phyloP scores from a whole-genome alignment of 2,329 filamentous ascomycete genomes.

The Fonsecaea nubica region DNA sequence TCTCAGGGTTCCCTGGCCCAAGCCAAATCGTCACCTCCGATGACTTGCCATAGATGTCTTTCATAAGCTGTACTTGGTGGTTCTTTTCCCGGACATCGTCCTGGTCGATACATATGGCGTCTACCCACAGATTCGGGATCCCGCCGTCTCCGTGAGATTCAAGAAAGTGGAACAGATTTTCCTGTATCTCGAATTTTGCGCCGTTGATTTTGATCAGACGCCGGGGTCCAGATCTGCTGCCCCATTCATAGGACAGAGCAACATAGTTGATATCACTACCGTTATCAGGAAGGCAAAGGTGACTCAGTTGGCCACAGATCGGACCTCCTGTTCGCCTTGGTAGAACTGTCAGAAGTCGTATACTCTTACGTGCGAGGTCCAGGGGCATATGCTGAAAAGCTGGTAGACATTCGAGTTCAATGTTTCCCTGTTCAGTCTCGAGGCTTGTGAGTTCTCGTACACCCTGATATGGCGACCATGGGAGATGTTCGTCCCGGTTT shows the following conservation, averaged over 20 bases:
- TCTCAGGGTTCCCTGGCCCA: slow-evolving; percentile 6
- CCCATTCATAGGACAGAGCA: slow-evolving; percentile 14
- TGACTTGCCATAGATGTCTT: slow-evolving; percentile 29
- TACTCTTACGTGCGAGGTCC: too few species aligned
- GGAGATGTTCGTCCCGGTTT: too few species aligned
- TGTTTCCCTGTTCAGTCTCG: too few species aligned
- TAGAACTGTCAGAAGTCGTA: too few species aligned
- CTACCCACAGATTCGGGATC: not conserved
- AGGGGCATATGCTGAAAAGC: too few species aligned
- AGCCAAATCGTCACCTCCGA: slow-evolving; percentile 33
- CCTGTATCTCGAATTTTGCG: not conserved
- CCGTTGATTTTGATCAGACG: not conserved
- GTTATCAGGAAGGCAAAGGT: too few species aligned
- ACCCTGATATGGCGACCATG: too few species aligned
- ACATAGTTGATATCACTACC: not conserved
- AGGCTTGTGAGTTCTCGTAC: too few species aligned
- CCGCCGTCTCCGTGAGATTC: not conserved
- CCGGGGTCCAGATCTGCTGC: not conserved
- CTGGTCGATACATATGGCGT: slow-evolving; percentile 36
- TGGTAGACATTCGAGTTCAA: too few species aligned
- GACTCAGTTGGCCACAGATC: too few species aligned
- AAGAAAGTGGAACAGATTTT: not conserved
- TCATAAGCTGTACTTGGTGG: slow-evolving; percentile 34
- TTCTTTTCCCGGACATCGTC: slow-evolving; percentile 29
- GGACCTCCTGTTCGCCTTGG: too few species aligned